Conservation (phyloP, 768 basidiomycete species). For the Lactarius vividus region DNA sequence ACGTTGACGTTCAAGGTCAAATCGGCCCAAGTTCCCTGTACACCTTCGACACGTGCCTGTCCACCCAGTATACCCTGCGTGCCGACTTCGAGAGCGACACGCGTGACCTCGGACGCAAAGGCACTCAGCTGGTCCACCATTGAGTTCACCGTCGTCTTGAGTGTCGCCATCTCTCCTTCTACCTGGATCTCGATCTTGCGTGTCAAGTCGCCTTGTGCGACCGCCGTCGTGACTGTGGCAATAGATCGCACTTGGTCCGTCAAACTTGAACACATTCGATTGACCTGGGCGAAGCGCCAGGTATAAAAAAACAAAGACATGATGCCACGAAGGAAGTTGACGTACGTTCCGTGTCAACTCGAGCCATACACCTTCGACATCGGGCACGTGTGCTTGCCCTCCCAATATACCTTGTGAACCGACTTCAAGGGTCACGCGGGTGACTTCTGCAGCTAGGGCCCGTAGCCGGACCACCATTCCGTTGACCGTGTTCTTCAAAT, state of each 20-base stretch:
- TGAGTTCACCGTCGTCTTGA: constrained; percentile 79
- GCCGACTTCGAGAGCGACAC: constrained; percentile 82
- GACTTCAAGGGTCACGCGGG: constrained; percentile 77
- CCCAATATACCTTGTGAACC: constrained; percentile 85
- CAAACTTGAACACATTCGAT: constrained; percentile 72
- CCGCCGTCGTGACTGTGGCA: constrained; percentile 79
- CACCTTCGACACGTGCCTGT: constrained; percentile 82
- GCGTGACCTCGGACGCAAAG: constrained; percentile 77
- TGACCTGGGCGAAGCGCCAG: constrained; percentile 44
- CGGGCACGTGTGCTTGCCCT: constrained; percentile 80
- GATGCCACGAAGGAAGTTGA: constrained; percentile 4
- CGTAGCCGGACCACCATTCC: constrained; percentile 49
- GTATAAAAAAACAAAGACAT: constrained; percentile 4
- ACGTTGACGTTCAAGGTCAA: constrained; percentile 87
- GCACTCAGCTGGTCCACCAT: constrained; percentile 87
- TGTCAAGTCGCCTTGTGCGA: constrained; percentile 83
- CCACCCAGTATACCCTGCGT: constrained; percentile 86
- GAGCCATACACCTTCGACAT: constrained; percentile 83
- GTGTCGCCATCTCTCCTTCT: constrained; percentile 78
- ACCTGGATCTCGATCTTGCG: constrained; percentile 89
- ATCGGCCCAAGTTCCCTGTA: constrained; percentile 88
- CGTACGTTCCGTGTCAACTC: constrained; percentile 70
- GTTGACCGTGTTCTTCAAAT: constrained; percentile 60
- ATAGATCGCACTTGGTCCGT: constrained; percentile 78
- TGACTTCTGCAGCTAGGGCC: constrained; percentile 74